Conservation (phyloP, 2,329 filamentous ascomycete genomes). For the Cladosporium sp. region DNA sequence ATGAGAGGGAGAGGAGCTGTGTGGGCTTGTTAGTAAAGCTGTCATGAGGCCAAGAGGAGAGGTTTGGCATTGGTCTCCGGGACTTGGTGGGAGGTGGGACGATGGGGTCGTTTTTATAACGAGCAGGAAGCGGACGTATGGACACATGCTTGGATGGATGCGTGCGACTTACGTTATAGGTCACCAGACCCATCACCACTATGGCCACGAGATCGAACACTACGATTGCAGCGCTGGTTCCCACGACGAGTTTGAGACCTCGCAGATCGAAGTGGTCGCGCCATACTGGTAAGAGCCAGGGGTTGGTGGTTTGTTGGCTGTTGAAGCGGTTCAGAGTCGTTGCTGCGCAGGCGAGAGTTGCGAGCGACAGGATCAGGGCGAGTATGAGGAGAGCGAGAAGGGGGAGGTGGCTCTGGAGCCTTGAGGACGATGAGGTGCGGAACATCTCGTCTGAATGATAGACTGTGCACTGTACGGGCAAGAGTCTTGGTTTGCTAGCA, state of each 20-base stretch:
- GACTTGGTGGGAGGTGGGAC: no score
- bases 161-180: not conserved
- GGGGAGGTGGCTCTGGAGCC: conserved; percentile 19
- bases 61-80: no score
- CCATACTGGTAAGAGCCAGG: conserved; percentile 48
- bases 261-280: conserved; percentile 43
- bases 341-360: conserved; percentile 41
- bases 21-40: not conserved
- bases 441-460: conserved; percentile 10
- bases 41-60: no score
- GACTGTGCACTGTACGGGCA: no score
- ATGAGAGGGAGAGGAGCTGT: conserved; percentile 10
- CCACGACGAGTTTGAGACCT: conserved; percentile 41
- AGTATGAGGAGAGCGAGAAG: conserved; percentile 22
- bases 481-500: no score
- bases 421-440: conserved; percentile 4
- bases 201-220: conserved; percentile 36
- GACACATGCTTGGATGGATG: no score
- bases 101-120: not conserved
- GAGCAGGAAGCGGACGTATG: not conserved
- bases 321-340: conserved; percentile 42
- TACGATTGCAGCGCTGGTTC: conserved; percentile 34
- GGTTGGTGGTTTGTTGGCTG: conserved; percentile 38
- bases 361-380: conserved; percentile 36
- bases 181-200: conserved; percentile 23